A percentile compares a stretch with the other conserved stretches of the same genome.
Evolutionary conservation across 495 filamentous ascomycete genomes (phyloP).

Genomic region (Chaetomidium leptoderma): DNA sequence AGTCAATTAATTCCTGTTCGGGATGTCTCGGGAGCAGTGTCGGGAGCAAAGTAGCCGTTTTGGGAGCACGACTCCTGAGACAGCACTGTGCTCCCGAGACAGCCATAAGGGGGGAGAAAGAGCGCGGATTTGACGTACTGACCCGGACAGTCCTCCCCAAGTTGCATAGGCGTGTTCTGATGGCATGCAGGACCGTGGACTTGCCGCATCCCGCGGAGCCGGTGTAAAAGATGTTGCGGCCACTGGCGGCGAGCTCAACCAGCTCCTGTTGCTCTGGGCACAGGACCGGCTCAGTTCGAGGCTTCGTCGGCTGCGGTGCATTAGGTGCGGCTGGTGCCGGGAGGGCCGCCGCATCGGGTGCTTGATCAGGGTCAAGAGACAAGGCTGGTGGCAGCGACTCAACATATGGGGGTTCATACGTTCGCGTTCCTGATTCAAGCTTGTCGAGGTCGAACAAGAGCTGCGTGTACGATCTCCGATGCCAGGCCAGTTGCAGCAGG

Average conservation of each 20-base stretch:
- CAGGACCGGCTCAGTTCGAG: conserved; percentile 24
- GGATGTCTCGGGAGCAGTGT: no score
- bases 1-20: no score
- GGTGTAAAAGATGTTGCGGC: conserved; percentile 58
- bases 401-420: conserved; percentile 21
- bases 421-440: conserved; percentile 13
- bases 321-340: background rate
- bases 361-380: background rate
- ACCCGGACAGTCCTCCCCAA: conserved; percentile 43
- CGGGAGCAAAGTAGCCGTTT: no score
- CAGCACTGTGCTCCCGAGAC: no score
- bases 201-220: conserved; percentile 61
- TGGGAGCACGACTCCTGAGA: no score
- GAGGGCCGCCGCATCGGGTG: background rate
- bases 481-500: background rate
- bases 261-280: conserved; percentile 46
- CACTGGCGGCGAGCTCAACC: conserved; percentile 45
- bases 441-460: conserved; percentile 1
- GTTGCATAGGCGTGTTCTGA: conserved; percentile 35
- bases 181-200: conserved; percentile 51
- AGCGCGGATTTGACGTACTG: background rate
- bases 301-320: background rate
- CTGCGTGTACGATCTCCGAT: background rate
- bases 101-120: background rate
- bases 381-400: background rate